Conservation (phyloP, 2,329 filamentous ascomycete species). For the Rugonectria rugulosa region DNA sequence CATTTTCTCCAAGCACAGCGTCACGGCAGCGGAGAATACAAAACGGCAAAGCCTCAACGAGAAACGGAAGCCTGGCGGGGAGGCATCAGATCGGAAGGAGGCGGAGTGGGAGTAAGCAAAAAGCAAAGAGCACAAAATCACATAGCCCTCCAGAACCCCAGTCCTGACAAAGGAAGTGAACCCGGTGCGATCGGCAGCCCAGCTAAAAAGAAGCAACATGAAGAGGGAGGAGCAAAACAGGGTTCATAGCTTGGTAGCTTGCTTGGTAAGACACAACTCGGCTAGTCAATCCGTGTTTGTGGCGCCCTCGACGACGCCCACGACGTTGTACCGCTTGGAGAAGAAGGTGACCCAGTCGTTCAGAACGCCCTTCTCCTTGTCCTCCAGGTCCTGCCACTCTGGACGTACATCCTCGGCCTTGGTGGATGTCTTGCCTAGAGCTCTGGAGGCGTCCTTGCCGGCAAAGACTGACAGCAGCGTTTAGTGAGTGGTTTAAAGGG, state of each 20-base stretch:
- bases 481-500: not conserved
- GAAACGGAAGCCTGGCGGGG: not conserved
- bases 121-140: too few species aligned
- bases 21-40: conserved; percentile 34
- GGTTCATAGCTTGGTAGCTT: conserved; percentile 32
- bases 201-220: not conserved
- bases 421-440: conserved; percentile 84
- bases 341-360: conserved; percentile 97
- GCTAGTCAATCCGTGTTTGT: conserved; percentile 59
- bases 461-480: conserved; percentile 75
- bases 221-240: not conserved
- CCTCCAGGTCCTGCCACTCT: conserved; percentile 82
- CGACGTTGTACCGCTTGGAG: conserved; percentile 93
- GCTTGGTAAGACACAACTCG: conserved; percentile 27
- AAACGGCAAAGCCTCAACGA: not conserved
- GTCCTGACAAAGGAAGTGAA: not conserved
- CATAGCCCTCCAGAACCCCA: not conserved
- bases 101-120: too few species aligned
- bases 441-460: conserved; percentile 94
- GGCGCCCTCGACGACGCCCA: conserved; percentile 71
- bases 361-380: conserved; percentile 84
- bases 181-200: too few species aligned
- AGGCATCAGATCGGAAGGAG: too few species aligned
- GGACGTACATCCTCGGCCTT: conserved; percentile 83
- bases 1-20: conserved; percentile 1